A percentile compares a stretch with the other conserved stretches of the same genome.
These are phyloP conservation scores for Adansonia digitata DNA, from an alignment of 345 rosid species.

Conservation along the genomic window DNA sequence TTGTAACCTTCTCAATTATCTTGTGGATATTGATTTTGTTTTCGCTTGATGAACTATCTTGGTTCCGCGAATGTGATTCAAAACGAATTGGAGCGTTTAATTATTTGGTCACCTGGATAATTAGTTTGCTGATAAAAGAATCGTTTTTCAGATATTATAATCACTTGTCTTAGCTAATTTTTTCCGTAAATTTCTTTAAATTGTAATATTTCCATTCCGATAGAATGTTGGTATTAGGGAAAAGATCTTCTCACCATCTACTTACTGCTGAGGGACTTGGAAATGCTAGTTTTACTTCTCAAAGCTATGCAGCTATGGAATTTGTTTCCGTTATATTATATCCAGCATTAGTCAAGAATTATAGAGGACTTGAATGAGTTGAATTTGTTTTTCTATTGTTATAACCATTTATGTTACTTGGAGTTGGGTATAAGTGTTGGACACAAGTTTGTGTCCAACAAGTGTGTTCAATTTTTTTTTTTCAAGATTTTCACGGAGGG, in stretches of 20 bases:
- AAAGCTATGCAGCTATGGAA: not conserved
- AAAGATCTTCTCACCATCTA: not conserved
- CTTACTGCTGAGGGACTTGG: not conserved
- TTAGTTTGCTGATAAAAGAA: not conserved
- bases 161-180: not conserved
- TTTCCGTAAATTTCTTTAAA: not conserved
- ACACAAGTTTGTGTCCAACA: too few relatives aligned
- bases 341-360: not conserved
- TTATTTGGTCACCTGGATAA: not conserved
- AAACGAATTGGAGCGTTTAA: not conserved
- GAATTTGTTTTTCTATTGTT: not conserved
- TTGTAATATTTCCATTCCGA: not conserved
- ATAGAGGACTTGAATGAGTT: not conserved
- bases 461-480: too few relatives aligned
- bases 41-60: not conserved
- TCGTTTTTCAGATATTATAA: not conserved
- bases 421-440: too few relatives aligned
- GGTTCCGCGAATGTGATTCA: not conserved
- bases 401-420: too few relatives aligned
- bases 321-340: not conserved
- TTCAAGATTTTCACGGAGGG: too few relatives aligned
- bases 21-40: not conserved
- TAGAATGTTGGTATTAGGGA: not conserved
- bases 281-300: not conserved
- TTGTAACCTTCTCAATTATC: not conserved